A percentile compares a stretch with the other conserved stretches of the same genome.
Evolutionary conservation across 805 yeast species (phyloP).

Genomic region (Starmerella stigmatis): DNA sequence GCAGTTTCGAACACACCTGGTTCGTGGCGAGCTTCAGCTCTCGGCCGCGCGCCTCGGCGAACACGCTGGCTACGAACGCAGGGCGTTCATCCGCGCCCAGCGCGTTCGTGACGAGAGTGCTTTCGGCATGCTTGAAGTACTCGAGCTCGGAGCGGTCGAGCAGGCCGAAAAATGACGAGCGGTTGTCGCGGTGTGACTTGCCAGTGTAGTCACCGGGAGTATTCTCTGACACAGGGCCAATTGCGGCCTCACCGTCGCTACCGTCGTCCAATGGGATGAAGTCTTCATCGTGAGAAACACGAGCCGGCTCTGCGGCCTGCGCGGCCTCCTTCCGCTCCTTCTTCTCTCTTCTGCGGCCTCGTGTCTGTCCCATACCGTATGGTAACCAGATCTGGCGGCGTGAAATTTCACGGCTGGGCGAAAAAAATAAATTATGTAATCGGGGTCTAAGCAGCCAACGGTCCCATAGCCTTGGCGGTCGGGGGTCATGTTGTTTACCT

Average conservation of each 20-base stretch:
- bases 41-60: constrained; percentile 79
- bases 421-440: neutral
- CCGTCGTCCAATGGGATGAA: constrained; percentile 24
- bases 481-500: too few relatives aligned
- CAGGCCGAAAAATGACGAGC: constrained; percentile 65
- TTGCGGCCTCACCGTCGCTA: constrained; percentile 7
- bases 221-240: too few relatives aligned
- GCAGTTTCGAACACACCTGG: constrained; percentile 84
- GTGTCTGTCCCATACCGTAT: constrained; percentile 16
- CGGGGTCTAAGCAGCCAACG: neutral
- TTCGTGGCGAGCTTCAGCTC: constrained; percentile 87
- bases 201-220: too few relatives aligned
- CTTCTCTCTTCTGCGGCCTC: constrained; percentile 21
- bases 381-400: too few relatives aligned
- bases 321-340: constrained; percentile 12
- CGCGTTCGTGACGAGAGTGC: constrained; percentile 69
- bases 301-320: constrained; percentile 4
- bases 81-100: constrained; percentile 65
- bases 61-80: constrained; percentile 63
- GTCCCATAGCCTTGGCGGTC: neutral
- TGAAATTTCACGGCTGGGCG: too few relatives aligned
- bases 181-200: too few relatives aligned
- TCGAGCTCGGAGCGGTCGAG: constrained; percentile 77
- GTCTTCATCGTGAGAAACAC: constrained; percentile 18
- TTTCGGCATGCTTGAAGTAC: constrained; percentile 87